Conservation (phyloP, 768 basidiomycete genomes). For the Sutorius australiensis region DNA sequence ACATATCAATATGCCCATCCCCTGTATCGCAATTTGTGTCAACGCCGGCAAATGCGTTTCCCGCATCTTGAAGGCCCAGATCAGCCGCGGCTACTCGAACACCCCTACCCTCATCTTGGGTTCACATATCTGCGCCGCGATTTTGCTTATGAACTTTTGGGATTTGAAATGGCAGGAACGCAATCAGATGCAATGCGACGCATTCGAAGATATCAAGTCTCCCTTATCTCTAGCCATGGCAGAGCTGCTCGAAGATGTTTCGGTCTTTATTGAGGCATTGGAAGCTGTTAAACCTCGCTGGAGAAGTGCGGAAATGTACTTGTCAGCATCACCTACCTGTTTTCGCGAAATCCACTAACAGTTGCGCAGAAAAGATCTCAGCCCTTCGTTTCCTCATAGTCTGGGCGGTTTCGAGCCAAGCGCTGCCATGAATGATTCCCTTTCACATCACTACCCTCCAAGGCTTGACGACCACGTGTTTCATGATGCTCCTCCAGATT, state of each 20-base stretch:
- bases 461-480: slow-evolving; percentile 9
- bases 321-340: slow-evolving; percentile 29
- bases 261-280: slow-evolving; percentile 28
- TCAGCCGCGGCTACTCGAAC: slow-evolving; percentile 43
- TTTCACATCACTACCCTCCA: slow-evolving; percentile 3
- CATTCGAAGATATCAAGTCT: slow-evolving; percentile 29
- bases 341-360: slow-evolving; percentile 32
- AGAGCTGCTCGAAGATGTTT: slow-evolving; percentile 28
- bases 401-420: slow-evolving; percentile 22
- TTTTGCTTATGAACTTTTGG: slow-evolving; percentile 59
- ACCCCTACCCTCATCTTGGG: slow-evolving; percentile 41
- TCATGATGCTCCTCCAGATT: slow-evolving; percentile 13
- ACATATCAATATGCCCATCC: slow-evolving; percentile 37
- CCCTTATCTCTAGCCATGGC: slow-evolving; percentile 28
- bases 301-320: slow-evolving; percentile 32
- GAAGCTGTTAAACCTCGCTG: slow-evolving; percentile 27
- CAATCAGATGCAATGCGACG: slow-evolving; percentile 21
- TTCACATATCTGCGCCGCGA: slow-evolving; percentile 48
- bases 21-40: slow-evolving; percentile 55
- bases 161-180: slow-evolving; percentile 47
- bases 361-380: slow-evolving; percentile 23
- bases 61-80: slow-evolving; percentile 52
- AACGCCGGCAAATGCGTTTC: slow-evolving; percentile 60
- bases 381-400: slow-evolving; percentile 26
- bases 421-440: slow-evolving; percentile 8